These are phyloP conservation scores for Scleroderma bovista DNA, from an alignment of 768 basidiomycete genomes.

Conservation along the genomic window DNA sequence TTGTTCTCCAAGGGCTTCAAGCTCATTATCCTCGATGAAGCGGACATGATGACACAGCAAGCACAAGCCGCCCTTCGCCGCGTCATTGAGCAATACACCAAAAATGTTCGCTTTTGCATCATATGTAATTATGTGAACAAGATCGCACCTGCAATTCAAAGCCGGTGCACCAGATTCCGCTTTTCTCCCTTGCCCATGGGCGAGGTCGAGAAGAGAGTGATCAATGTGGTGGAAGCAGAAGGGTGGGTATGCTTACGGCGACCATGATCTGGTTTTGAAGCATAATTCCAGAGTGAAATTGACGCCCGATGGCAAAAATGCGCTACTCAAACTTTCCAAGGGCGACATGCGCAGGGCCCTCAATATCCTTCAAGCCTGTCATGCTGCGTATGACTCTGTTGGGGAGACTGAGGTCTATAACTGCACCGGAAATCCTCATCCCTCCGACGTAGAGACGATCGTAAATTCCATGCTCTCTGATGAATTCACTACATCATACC, in stretches of 20 bases:
- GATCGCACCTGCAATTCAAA: conserved; percentile 96
- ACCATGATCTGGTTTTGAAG: conserved; percentile 1
- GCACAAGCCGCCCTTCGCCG: conserved; percentile 96
- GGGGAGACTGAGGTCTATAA: conserved; percentile 93
- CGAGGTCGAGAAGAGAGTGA: conserved; percentile 82
- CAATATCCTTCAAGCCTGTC: conserved; percentile 95
- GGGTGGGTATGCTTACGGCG: conserved; percentile 44
- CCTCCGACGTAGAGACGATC: conserved; percentile 87
- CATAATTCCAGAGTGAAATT: conserved; percentile 63
- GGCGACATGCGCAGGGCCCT: conserved; percentile 98
- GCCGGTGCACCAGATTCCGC: conserved; percentile 94
- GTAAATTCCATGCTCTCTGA: conserved; percentile 95
- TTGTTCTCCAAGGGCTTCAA: conserved; percentile 92
- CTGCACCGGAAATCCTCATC: conserved; percentile 96
- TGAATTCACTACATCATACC: conserved; percentile 89
- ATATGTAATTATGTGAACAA: conserved; percentile 99
- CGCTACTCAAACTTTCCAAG: conserved; percentile 88
- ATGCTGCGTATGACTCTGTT: conserved; percentile 88
- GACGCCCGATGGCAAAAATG: conserved; percentile 79
- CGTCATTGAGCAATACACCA: conserved; percentile 97
- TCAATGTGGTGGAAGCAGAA: conserved; percentile 77
- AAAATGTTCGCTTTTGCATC: conserved; percentile 98
- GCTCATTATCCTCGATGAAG: conserved; percentile 96
- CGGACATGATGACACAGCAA: conserved; percentile 99
- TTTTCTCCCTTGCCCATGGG: conserved; percentile 86